phyloP scores from a whole-genome alignment of 1,284 basidiomycete genomes.

The Puccinia hordei region DNA sequence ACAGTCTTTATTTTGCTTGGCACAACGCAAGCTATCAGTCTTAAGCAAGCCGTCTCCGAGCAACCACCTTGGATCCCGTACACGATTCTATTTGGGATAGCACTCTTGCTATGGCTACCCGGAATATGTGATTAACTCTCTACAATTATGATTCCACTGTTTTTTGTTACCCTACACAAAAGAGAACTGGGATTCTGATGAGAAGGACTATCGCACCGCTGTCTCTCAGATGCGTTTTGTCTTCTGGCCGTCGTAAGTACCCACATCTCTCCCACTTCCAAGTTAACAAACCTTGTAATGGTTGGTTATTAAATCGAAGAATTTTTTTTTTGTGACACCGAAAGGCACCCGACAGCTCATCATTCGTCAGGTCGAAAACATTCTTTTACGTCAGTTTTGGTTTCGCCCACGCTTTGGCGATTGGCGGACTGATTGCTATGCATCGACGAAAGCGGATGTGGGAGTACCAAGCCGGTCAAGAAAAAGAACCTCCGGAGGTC shows the following conservation, averaged over 20 bases:
- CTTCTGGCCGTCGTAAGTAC: slow-evolving; percentile 7
- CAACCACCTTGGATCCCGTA: slow-evolving; percentile 32
- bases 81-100: slow-evolving; percentile 14
- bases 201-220: not conserved
- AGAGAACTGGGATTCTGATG: not conserved
- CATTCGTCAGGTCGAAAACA: slow-evolving; percentile 15
- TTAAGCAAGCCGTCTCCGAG: slow-evolving; percentile 11
- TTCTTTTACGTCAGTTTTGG: slow-evolving; percentile 43
- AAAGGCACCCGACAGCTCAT: slow-evolving; percentile 31
- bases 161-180: not conserved
- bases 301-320: not conserved
- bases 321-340: not conserved
- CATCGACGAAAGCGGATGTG: slow-evolving; percentile 16
- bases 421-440: slow-evolving; percentile 11
- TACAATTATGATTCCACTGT: not conserved
- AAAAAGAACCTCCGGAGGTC: not conserved
- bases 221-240: slow-evolving; percentile 19
- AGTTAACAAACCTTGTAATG: not conserved
- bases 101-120: slow-evolving; percentile 34
- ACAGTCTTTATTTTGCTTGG: slow-evolving; percentile 14
- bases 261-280: not conserved
- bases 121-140: slow-evolving; percentile 29
- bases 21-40: not conserved
- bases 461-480: slow-evolving; percentile 14
- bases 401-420: slow-evolving; percentile 29